These are phyloP conservation scores for Oryza meridionalis DNA, from an alignment of 176 grass and related monocot genomes.

Conservation along the genomic window DNA sequence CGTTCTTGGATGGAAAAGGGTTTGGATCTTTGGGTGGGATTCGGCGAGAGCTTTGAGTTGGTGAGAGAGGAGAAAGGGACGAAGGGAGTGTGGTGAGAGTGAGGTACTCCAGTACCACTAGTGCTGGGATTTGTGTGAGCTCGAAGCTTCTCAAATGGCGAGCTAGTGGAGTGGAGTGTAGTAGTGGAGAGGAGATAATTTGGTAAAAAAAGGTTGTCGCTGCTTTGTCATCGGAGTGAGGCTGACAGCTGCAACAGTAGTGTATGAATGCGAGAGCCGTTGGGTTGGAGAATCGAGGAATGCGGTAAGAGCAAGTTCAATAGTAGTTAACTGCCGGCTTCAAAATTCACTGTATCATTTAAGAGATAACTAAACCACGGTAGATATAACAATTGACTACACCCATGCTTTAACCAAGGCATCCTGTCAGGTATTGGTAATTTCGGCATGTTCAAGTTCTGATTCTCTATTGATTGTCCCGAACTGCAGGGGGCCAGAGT, in stretches of 20 bases:
- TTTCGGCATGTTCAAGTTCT: too few species aligned
- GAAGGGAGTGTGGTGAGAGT: constrained; percentile 5
- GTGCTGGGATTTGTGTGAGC: neutral
- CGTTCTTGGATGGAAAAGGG: neutral
- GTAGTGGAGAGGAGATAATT: neutral
- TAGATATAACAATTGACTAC: too few species aligned
- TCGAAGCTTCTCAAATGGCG: constrained; percentile 12
- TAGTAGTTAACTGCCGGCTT: too few species aligned
- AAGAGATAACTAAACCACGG: too few species aligned
- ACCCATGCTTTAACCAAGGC: too few species aligned
- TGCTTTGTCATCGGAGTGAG: neutral
- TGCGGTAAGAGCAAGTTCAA: neutral
- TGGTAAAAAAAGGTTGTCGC: neutral
- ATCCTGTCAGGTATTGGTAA: too few species aligned
- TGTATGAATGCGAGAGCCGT: neutral
- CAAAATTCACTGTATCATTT: too few species aligned
- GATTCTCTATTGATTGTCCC: too few species aligned
- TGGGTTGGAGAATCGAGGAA: neutral
- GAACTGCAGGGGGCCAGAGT: too few species aligned
- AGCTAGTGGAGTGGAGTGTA: neutral
- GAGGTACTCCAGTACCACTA: neutral
- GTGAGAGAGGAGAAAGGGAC: constrained; percentile 9
- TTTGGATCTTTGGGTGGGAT: neutral
- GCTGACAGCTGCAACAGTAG: neutral
- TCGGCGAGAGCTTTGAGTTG: neutral